Base-by-base conservation (phyloP, 1,284 basidiomycete species). In the Leccinum brunneo-olivaceum region DNA sequence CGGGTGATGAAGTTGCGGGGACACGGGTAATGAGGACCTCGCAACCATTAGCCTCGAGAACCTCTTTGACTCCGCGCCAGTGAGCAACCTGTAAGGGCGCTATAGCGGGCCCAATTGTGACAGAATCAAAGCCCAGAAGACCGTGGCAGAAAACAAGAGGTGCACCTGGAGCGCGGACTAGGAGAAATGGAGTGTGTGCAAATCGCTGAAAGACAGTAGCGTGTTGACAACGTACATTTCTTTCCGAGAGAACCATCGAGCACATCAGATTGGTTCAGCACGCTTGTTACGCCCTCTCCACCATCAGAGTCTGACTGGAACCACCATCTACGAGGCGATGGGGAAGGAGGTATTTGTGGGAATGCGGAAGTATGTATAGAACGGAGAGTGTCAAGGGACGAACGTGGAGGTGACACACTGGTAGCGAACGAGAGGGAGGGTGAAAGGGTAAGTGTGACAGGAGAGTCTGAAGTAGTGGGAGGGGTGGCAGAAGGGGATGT, bases 121-220 rank as follows among this genome's bases (percentile, higher is more conserved):
- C 77, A 0, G 79, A 81, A 60, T 92, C 88, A 55, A 91, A 91
- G 5, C 91, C 92, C 2, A 96, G 74, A 2, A 96, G 74, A 7
- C 94, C 93, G 58, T 97, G 93, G 53, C 92, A 95, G 63, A 97
- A 95, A 3, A 97, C 85, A 35, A 96, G 66, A 0, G 93, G 93
- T 53, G 90, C 78, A 49, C 77, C 74, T 0, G 92, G 86, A 2
- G 87, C 73, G 2, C 75, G 73, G 58, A 92, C 84, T 85, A 42
- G 20, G 21, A 15, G 19, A 12, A 51, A 40, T 6, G 23, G 37
- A 34, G 47, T 48, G 39, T 24, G 43, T 7, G 14, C 36, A 34
- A 14, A 46, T 43, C 21, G 33, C 21, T 27, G 27, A 21, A 46
- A 27, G 27, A 40, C 34, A 43, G 30, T 34, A 45, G 34, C 30